phyloP scores from a whole-genome alignment of 257 asterid species.

The Solanum rostratum region DNA sequence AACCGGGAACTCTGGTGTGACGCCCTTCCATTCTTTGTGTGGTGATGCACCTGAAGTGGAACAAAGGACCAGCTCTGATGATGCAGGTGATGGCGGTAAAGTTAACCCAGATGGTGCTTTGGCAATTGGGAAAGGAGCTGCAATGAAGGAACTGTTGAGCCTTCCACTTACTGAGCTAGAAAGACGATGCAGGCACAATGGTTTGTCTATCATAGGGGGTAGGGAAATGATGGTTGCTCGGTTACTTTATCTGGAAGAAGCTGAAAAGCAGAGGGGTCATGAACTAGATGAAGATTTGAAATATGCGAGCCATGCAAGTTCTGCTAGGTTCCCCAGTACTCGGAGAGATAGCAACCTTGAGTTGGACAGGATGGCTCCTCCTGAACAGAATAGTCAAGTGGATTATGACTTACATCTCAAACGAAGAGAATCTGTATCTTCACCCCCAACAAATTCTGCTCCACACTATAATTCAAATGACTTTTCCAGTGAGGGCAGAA shows the following conservation, averaged over 20 bases:
- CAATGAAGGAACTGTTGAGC: slow-evolving; percentile 60
- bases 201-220: slow-evolving; percentile 82
- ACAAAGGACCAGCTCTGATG: slow-evolving; percentile 44
- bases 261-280: slow-evolving; percentile 71
- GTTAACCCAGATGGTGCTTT: slow-evolving; percentile 69
- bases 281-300: slow-evolving; percentile 69
- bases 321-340: slow-evolving; percentile 39
- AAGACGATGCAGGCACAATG: slow-evolving; percentile 87
- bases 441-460: slow-evolving; percentile 19
- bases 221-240: slow-evolving; percentile 93
- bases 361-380: slow-evolving; percentile 26
- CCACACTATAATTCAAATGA: slow-evolving; percentile 18
- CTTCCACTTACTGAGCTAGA: slow-evolving; percentile 79
- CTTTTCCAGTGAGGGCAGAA: slow-evolving; percentile 36
- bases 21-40: slow-evolving; percentile 74
- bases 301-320: slow-evolving; percentile 41
- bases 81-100: slow-evolving; percentile 32
- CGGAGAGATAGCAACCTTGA: slow-evolving; percentile 38
- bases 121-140: slow-evolving; percentile 95
- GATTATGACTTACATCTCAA: slow-evolving; percentile 32
- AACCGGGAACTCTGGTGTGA: slow-evolving; percentile 69
- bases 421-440: slow-evolving; percentile 29
- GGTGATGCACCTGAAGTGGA: slow-evolving; percentile 87
- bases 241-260: slow-evolving; percentile 83
- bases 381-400: slow-evolving; percentile 32